Evolutionary conservation across 176 grass and related monocot species (phyloP), one percentile per base, ranked within the genome.

Genomic region (maize (Zea mays)): DNA sequence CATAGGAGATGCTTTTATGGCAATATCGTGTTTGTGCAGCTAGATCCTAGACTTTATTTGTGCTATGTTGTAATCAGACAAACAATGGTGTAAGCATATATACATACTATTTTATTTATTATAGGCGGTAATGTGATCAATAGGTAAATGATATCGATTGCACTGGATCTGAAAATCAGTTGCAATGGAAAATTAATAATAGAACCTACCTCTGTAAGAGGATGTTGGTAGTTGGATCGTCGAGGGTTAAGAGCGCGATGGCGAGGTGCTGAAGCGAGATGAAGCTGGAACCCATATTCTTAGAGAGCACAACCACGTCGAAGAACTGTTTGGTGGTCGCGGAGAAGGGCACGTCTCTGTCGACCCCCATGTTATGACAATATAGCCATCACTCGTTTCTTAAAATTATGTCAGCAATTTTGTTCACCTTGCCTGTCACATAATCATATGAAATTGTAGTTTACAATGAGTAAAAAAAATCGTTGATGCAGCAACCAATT

Each of bases 191-290:
- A n/a, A n/a, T n/a, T n/a, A n/a, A n/a, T n/a, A n/a, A n/a, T n/a
- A n/a, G n/a, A n/a, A 35, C 5, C 2, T 82, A 93, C 94, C 94
- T 97, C 56, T 79, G 87, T 50, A 97, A 88, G 55, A 97, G 86
- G 40, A 75, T 87, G 49, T 64, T 85, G 62, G 88, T 90, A 42
- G 82, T 91, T 65, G 88, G 82, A 76, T 97, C 94, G 39, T 91
- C 86, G 78, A 84, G 86, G 11, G 88, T 87, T 65, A 93, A 90
- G 59, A 97, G 82, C 43, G 88, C 78, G 50, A 97, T 58, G 72
- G 86, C 88, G 37, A 93, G 86, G 87, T 93, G 91, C 86, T 97
- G 91, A 3, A 91, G 88, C 0, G 88, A 85, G 73, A 97, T 93
- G 82, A 89, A 93, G 79, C 84, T 93, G 71, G 67, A 91, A 0